Percentiles rank a stretch among this genome's conserved stretches.
phyloP scores from a whole-genome alignment of 441 rosid genomes.

The Populus hybrid region DNA sequence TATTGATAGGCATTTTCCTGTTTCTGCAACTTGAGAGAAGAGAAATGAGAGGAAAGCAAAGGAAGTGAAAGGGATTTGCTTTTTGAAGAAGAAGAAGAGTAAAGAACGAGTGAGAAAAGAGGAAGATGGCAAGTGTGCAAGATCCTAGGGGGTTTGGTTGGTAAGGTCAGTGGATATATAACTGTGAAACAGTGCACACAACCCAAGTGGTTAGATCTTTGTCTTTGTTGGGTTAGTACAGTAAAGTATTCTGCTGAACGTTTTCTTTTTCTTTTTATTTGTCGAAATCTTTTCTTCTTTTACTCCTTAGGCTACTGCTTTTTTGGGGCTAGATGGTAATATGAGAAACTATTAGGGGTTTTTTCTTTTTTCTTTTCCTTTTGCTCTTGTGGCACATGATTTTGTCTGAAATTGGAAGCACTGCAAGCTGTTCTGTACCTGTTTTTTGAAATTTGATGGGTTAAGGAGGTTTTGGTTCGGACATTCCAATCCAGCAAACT shows the following conservation, averaged over 20 bases:
- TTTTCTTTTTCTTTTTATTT: no score
- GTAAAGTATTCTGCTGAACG: no score
- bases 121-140: background rate
- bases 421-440: no score
- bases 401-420: no score
- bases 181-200: slow-evolving; percentile 6
- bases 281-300: no score
- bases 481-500: no score
- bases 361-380: no score
- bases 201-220: slow-evolving; percentile 13
- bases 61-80: background rate
- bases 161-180: background rate
- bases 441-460: no score
- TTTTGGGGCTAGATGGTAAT: no score
- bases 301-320: background rate
- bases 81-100: background rate
- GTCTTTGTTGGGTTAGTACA: background rate
- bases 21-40: slow-evolving; percentile 4
- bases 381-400: no score
- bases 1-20: slow-evolving; percentile 68
- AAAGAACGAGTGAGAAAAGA: background rate
- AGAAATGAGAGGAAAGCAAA: slow-evolving; percentile 1
- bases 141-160: background rate
- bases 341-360: no score
- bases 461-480: no score